Evolutionary conservation across 23 red algal genomes (phyloP).

Genomic region (Cyanidioschyzon merolae): DNA sequence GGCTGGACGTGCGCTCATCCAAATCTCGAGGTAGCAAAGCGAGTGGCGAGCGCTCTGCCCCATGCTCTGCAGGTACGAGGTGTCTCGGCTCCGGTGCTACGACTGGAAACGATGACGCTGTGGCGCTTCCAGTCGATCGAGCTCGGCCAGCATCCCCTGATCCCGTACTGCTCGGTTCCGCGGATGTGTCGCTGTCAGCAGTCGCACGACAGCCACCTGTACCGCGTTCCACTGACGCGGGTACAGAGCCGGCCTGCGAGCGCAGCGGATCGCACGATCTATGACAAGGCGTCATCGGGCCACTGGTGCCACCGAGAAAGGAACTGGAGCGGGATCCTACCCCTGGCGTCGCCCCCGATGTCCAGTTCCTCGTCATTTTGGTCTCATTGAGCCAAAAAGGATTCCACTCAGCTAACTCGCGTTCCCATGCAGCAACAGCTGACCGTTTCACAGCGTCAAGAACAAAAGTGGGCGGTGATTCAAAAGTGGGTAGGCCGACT

Average conservation of each 20-base stretch:
- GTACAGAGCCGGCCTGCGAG: too few species aligned
- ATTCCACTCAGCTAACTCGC: not conserved
- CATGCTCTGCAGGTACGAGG: not conserved
- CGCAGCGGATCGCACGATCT: too few species aligned
- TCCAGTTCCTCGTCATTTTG: too few species aligned
- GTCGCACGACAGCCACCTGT: too few species aligned
- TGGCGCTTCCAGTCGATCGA: too few species aligned
- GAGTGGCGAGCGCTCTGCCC: not conserved
- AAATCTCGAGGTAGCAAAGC: not conserved
- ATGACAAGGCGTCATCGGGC: too few species aligned
- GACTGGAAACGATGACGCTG: not conserved
- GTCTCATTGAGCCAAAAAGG: not conserved
- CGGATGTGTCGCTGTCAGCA: too few species aligned
- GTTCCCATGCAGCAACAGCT: not conserved
- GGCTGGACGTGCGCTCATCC: not conserved
- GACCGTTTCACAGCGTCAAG: conserved; percentile 1
- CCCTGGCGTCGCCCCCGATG: not conserved
- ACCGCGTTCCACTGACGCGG: too few species aligned
- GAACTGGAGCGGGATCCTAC: not conserved
- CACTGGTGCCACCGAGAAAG: not conserved
- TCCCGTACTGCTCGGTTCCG: too few species aligned
- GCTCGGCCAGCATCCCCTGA: too few species aligned
- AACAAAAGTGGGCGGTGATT: not conserved
- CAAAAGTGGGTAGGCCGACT: not conserved
- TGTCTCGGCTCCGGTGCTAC: not conserved